Evolutionary conservation across 768 basidiomycete genomes (phyloP), one percentile per base, ranked within the genome.

Genomic region (Tricholoma sp.): DNA sequence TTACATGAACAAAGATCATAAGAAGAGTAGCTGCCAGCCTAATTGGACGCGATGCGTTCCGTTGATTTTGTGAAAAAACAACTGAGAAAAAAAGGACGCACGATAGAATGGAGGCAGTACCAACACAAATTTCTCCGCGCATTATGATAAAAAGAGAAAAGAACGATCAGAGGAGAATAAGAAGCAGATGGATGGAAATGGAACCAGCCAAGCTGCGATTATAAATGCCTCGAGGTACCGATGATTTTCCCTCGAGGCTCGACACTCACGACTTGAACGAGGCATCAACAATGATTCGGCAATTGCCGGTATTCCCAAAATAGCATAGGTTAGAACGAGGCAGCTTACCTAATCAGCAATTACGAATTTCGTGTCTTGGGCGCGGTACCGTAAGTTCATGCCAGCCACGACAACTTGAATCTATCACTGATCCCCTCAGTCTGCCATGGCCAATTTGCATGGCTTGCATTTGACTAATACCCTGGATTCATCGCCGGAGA

Each of bases 1-100:
- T 63, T 69, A 89, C 90, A 77, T 93, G 89, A 63, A 84, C 81
- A 72, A 92, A 91, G 60, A 93, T 89, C 68, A 91, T 78, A 61
- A 92, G 75, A 74, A 77, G 58, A 77, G 79, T 59, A 73, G 78
- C 83, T 58, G 66, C 77, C 70, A 78, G 64, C 31, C 76, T 79
- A 60, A 53, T 50, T 52, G 41, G 57, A 34, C 42, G 44, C 41
- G 61, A 70, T 59, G n/a, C 68, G 61, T 59, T 51, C 18, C n/a
- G 36, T 47, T 33, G 20, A 34, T 53, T 34, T 48, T 49, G 31
- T n/a, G 49, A 44, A 61, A 59, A 60, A 61, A 32, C 53, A 60
- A 59, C 53, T 44, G 52, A 54, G 45, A 58, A 24, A 61, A n/a
- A 52, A 56, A 56, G 47, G 47, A 74, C 86, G 56, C 68, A 89